Evolutionary conservation across 345 rosid species (phyloP).

Genomic region (Zanthoxylum bungeanum): DNA sequence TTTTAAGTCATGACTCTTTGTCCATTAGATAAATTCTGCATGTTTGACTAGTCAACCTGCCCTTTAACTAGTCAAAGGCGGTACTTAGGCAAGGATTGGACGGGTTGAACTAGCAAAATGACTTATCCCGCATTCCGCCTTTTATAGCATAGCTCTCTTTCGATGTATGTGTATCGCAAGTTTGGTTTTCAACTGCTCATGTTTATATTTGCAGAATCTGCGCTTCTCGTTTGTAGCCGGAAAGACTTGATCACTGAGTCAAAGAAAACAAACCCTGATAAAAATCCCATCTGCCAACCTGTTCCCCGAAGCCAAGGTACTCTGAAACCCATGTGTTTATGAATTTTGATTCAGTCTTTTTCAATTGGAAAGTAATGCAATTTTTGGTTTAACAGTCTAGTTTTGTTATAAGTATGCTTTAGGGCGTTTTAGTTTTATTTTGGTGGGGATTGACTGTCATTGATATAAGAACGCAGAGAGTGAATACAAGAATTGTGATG

Average conservation of each 20-base stretch:
- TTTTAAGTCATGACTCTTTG: too few relatives aligned
- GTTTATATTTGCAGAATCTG: slow-evolving; percentile 34
- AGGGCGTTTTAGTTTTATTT: neutral
- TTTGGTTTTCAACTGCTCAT: neutral
- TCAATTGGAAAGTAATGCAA: neutral
- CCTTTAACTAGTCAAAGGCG: too few relatives aligned
- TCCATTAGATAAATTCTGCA: too few relatives aligned
- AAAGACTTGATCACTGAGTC: slow-evolving; percentile 17
- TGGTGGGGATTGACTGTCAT: neutral
- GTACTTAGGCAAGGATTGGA: too few relatives aligned
- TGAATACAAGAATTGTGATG: neutral
- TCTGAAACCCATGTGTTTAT: neutral
- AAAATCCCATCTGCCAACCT: slow-evolving; percentile 39
- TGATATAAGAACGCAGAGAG: neutral
- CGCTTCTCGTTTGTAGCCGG: slow-evolving; percentile 31
- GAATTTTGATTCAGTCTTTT: neutral
- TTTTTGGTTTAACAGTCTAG: neutral
- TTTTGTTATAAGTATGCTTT: neutral
- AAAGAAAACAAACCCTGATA: slow-evolving; percentile 17
- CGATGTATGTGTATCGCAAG: neutral
- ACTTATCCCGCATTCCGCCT: too few relatives aligned
- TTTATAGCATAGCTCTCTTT: too few relatives aligned
- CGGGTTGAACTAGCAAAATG: too few relatives aligned
- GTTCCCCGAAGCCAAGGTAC: slow-evolving; percentile 62
- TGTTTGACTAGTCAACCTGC: too few relatives aligned